Conservation (phyloP, 257 asterid species). For the Solanum chmielewskii region DNA sequence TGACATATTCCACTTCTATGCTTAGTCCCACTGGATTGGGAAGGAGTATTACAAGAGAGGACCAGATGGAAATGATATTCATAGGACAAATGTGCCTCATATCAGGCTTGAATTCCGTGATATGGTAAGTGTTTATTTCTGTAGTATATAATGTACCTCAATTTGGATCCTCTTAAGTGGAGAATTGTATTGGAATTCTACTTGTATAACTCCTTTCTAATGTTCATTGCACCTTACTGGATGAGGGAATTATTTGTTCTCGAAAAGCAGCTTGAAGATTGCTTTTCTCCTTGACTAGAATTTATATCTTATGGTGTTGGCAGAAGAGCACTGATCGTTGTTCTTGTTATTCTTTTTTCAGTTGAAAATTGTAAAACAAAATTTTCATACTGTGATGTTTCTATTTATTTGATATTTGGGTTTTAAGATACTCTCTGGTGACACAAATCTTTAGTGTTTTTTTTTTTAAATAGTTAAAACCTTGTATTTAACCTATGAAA, state of each 20-base stretch:
- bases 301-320: not conserved
- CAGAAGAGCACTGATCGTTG: not conserved
- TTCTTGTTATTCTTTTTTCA: not conserved
- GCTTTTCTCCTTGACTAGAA: not conserved
- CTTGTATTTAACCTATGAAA: not conserved
- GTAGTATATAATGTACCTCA: not conserved
- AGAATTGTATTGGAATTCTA: not conserved
- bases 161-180: not conserved
- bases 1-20: not conserved
- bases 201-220: not conserved
- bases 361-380: not conserved
- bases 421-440: not conserved
- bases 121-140: slow-evolving; percentile 33
- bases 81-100: slow-evolving; percentile 91
- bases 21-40: slow-evolving; percentile 92
- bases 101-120: slow-evolving; percentile 91
- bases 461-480: not conserved
- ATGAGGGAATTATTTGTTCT: not conserved
- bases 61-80: slow-evolving; percentile 93
- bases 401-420: not conserved
- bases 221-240: not conserved
- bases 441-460: not conserved
- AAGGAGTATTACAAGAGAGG: slow-evolving; percentile 76
- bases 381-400: not conserved
- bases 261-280: not conserved